Evolutionary conservation across 2,329 filamentous ascomycete species (phyloP).

Genomic region (Periconia sp.): DNA sequence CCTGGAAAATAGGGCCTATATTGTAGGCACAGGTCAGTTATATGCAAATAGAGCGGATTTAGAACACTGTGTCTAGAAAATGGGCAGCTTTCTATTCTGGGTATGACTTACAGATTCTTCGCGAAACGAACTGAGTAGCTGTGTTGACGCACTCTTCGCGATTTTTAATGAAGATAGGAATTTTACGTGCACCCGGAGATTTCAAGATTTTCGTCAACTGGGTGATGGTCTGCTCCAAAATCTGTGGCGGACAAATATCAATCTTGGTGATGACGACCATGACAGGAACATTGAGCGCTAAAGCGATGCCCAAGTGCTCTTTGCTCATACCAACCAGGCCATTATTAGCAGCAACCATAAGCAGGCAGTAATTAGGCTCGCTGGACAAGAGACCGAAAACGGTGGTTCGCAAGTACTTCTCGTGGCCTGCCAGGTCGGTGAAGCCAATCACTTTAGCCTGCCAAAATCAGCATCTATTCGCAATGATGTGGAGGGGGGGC

Average conservation of each 20-base stretch:
- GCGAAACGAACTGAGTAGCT: conserved; percentile 91
- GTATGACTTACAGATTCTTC: conserved; percentile 70
- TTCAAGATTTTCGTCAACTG: conserved; percentile 93
- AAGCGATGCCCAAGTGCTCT: conserved; percentile 92
- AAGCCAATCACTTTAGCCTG: conserved; percentile 92
- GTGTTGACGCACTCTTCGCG: conserved; percentile 92
- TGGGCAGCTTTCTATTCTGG: too few species aligned
- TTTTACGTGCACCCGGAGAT: conserved; percentile 89
- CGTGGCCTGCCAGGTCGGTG: conserved; percentile 92
- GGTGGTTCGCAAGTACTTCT: conserved; percentile 91
- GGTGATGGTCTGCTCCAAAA: conserved; percentile 87
- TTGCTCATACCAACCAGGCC: conserved; percentile 97
- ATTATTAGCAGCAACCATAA: conserved; percentile 99
- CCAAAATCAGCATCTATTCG: conserved; percentile 10
- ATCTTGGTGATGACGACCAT: conserved; percentile 99
- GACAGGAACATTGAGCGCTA: conserved; percentile 93
- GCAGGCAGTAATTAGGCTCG: conserved; percentile 93
- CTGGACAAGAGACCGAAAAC: conserved; percentile 93
- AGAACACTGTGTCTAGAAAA: too few species aligned
- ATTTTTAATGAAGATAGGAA: conserved; percentile 92
- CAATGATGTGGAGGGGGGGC: too few species aligned
- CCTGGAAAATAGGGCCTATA: conserved; percentile 78
- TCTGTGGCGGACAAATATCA: conserved; percentile 95
- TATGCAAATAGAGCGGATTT: too few species aligned
- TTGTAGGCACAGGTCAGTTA: too few species aligned